Conservation (phyloP, 2,329 filamentous ascomycete genomes). For the Claviceps quebecensis region DNA sequence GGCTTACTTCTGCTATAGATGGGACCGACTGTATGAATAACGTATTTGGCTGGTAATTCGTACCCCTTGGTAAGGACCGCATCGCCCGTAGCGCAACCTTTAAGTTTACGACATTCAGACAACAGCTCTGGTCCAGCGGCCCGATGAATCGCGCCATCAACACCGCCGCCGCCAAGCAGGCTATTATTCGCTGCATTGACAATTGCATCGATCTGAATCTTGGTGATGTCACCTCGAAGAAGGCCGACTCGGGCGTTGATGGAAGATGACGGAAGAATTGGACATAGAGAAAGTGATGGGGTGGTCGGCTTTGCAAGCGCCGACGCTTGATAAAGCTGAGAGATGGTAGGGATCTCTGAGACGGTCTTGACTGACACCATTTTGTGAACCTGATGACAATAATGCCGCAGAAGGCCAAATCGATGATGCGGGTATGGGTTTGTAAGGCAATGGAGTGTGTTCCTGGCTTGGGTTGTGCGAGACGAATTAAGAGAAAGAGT, state of each 20-base stretch:
- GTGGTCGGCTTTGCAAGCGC: slow-evolving; percentile 20
- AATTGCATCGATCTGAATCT: slow-evolving; percentile 62
- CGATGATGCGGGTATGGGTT: neutral
- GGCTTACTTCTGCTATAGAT: slow-evolving; percentile 39
- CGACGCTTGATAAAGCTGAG: slow-evolving; percentile 43
- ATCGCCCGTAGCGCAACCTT: slow-evolving; percentile 61
- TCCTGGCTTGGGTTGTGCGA: neutral
- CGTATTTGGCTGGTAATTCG: slow-evolving; percentile 56
- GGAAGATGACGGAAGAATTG: slow-evolving; percentile 26
- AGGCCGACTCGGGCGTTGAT: slow-evolving; percentile 61
- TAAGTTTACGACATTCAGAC: slow-evolving; percentile 55
- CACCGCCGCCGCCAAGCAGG: slow-evolving; percentile 77
- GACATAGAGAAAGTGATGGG: slow-evolving; percentile 6
- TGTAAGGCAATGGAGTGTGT: neutral
- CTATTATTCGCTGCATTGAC: slow-evolving; percentile 82
- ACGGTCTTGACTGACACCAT: slow-evolving; percentile 20
- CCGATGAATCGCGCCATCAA: slow-evolving; percentile 75
- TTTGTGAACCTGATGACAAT: neutral
- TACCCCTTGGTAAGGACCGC: slow-evolving; percentile 77
- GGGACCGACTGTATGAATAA: slow-evolving; percentile 88
- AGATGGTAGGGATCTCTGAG: slow-evolving; percentile 47
- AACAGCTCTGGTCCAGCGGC: slow-evolving; percentile 60
- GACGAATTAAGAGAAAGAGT: neutral
- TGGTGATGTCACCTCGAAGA: slow-evolving; percentile 69
- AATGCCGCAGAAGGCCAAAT: neutral